phyloP scores from a whole-genome alignment of 257 asterid species.

The Solanum rostratum region DNA sequence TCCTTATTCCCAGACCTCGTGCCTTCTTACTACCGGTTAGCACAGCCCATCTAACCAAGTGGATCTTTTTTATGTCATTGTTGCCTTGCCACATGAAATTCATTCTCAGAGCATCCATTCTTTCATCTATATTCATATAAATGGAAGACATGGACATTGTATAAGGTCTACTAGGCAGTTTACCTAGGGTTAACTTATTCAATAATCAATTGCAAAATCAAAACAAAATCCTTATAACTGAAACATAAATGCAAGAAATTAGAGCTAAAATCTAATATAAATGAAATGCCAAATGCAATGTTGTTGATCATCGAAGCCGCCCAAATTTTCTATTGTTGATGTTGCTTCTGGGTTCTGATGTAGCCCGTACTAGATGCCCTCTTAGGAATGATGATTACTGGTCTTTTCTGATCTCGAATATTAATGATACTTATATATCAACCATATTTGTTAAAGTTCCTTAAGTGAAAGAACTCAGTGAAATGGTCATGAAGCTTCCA shows the following conservation, averaged over 20 bases:
- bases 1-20: not conserved
- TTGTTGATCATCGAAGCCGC: not conserved
- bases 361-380: not conserved
- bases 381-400: not conserved
- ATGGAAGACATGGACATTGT: not conserved
- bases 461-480: not conserved
- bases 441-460: not conserved
- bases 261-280: not conserved
- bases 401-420: not conserved
- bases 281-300: not conserved
- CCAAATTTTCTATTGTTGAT: not conserved
- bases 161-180: not conserved
- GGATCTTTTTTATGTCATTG: not conserved
- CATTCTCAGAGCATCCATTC: not conserved
- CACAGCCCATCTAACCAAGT: not conserved
- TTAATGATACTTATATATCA: not conserved
- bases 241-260: not conserved
- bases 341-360: not conserved
- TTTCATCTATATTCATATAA: not conserved
- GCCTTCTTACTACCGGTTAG: not conserved
- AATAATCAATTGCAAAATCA: too few relatives aligned
- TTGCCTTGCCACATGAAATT: not conserved
- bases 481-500: not conserved
- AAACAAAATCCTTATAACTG: too few relatives aligned
- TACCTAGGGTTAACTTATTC: not conserved